Evolutionary conservation across 139 green algal species (phyloP).

Genomic region (Tetratostichococcus sp.): DNA sequence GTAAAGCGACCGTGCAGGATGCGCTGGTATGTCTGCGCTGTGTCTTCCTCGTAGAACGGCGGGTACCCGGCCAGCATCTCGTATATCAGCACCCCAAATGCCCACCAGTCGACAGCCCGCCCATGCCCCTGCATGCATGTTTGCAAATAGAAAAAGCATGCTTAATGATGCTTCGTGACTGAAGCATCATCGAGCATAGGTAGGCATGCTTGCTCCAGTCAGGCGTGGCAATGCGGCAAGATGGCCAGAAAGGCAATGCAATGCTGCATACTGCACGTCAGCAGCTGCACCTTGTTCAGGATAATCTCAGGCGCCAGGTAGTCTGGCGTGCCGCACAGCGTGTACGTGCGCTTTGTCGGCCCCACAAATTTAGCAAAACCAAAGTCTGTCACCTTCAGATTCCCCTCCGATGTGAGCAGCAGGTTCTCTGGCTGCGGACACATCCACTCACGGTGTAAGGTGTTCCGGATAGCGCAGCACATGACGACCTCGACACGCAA

Average conservation of each 20-base stretch:
- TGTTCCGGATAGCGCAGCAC: too few species aligned
- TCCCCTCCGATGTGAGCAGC: constrained; percentile 56
- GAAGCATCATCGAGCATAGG: background rate
- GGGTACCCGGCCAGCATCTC: constrained; percentile 79
- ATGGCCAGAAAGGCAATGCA: too few species aligned
- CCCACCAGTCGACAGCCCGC: constrained; percentile 78
- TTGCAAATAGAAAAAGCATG: too few species aligned
- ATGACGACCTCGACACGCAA: too few species aligned
- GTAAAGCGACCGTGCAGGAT: constrained; percentile 30
- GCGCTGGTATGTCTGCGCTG: constrained; percentile 51
- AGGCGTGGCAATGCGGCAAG: too few species aligned
- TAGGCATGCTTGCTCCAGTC: background rate
- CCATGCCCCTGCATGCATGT: constrained; percentile 59
- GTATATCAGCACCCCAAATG: constrained; percentile 79
- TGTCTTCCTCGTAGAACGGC: constrained; percentile 71
- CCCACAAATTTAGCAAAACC: constrained; percentile 70
- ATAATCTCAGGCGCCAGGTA: constrained; percentile 82
- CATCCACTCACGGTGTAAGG: background rate
- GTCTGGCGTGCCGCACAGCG: constrained; percentile 66
- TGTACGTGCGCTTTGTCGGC: constrained; percentile 35
- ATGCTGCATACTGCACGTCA: too few species aligned
- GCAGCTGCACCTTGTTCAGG: constrained; percentile 42
- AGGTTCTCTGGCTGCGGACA: constrained; percentile 71
- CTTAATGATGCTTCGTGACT: too few species aligned
- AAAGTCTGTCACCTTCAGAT: constrained; percentile 77